Base-by-base conservation (phyloP, 352 stramenopile species). In the Albugo candida region DNA sequence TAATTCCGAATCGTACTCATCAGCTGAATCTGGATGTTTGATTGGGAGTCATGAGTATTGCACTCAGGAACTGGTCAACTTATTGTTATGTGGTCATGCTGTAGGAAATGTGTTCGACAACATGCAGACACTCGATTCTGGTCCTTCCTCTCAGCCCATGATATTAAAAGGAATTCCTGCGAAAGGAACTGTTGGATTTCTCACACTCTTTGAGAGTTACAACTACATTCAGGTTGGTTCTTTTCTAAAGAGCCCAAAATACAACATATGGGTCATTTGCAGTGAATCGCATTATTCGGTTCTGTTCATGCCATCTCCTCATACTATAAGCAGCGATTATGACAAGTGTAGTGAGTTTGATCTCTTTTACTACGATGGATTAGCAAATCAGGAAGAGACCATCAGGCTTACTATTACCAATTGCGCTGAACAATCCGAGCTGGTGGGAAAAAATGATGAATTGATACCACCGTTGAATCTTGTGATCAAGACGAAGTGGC, bases 81-180 rank as follows among this genome's bases (percentile, higher is more conserved):
- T 98, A 36, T 58, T 97, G n/a, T 60, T 98, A 6, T 81, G 81
- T 18, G 94, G 94, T 10, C 69, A 82, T 36, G 89, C 89, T 6
- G 72, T 67, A 47, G 95, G 81, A 59, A 97, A 97, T 52, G 83
- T 97, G 2, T 97, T 98, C 61, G 73, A 98, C 55, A 86, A 93
- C 12, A 73, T 63, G 20, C 68, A 92, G 48, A 61, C 83, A 17
- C 56, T 95, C 4, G 84, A 85, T 49, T 69, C 60, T 13, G 69
- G 64, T 34, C 64, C 81, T 45, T 70, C 91, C 27, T 63, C 63
- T 12, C 82, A 59, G 8, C 58, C 58, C 0, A 38, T 92, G 13
- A 61, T 85, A 20, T 67, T 95, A 17, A 75, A 63, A 11, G 83
- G 83, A 31, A 71, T 91, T 21, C 53, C 71, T 2, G 43, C 51